Base-by-base conservation (phyloP, 2,329 filamentous ascomycete genomes). In the Colletotrichum tofieldiae region DNA sequence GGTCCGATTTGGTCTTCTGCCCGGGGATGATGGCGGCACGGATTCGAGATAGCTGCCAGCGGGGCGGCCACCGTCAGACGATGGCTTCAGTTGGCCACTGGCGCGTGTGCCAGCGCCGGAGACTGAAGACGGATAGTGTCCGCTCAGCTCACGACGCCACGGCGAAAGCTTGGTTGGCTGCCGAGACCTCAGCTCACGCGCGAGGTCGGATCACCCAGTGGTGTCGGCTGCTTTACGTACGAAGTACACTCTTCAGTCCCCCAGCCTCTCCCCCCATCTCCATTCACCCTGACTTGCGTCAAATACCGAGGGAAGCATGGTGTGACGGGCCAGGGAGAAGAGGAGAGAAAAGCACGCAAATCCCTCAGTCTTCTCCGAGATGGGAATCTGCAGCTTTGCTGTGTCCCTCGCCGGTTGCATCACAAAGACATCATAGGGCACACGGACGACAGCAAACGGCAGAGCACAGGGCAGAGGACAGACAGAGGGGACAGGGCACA, bases 391-490 rank as follows among this genome's bases (percentile, higher is more conserved):
- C 35, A 26, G 62, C 26, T 65, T 37, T 64, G 14, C 47, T 12
- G 43, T 32, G 3, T 55, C 16, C 20, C 18, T 68, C 4, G 35
- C 18, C 8, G 11, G 16, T 67, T 72, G 59, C 65, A 72, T 72
- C 69, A 69, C 52, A 43, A n/a, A 52, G 69, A 69, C 69, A 72
- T 72, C 69, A 72, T 69, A 32, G 37, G 37, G 45, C 52, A 69
- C 69, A 69, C 45, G 51, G 59, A 64, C 55, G 54, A 14, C 39
- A 29, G 56, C 55, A 62, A 61, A 62, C 63, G 59, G 23, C 32
- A 47, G 43, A 62, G 45, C 12, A 39, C 59, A 39, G 59, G 23
- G 45, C 59, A 37, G 16, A 26, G n/a, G 26, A 43, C 62, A 65
- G 39, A 37, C 35, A 26, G 45, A 64, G 56, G 43, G 43, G 43